A percentile compares a stretch with the other conserved stretches of the same genome.
phyloP scores from a whole-genome alignment of 208 protist species.

The Sergeia podlipaevii region DNA sequence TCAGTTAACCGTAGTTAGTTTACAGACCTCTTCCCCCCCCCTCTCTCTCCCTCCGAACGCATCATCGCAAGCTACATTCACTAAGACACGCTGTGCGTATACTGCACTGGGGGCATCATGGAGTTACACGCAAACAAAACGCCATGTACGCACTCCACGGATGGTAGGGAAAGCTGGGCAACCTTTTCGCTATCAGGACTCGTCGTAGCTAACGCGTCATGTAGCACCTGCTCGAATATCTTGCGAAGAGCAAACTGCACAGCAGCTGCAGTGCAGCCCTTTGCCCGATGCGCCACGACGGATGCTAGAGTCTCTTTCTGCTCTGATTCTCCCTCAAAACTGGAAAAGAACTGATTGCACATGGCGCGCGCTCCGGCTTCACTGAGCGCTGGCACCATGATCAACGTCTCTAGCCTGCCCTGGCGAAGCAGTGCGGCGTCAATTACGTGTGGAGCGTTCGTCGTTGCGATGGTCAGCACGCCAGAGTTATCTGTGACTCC shows the following conservation, averaged over 20 bases:
- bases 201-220: not conserved
- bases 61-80: no score
- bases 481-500: slow-evolving; percentile 87
- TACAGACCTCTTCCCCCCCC: no score
- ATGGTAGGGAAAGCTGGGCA: not conserved
- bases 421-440: slow-evolving; percentile 96
- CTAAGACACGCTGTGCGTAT: no score
- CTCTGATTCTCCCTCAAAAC: slow-evolving; percentile 24
- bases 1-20: not conserved
- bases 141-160: slow-evolving; percentile 9
- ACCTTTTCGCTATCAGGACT: not conserved
- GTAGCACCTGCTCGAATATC: slow-evolving; percentile 40
- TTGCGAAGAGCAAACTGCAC: slow-evolving; percentile 56
- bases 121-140: slow-evolving; percentile 11
- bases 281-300: slow-evolving; percentile 28
- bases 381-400: slow-evolving; percentile 62
- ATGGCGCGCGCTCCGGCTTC: slow-evolving; percentile 38
- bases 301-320: slow-evolving; percentile 1
- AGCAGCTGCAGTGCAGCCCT: slow-evolving; percentile 41
- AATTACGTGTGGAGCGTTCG: slow-evolving; percentile 69
- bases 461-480: slow-evolving; percentile 91
- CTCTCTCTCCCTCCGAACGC: no score
- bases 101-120: slow-evolving; percentile 11
- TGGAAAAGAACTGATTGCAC: slow-evolving; percentile 46
- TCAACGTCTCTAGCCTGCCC: slow-evolving; percentile 86